Percentiles rank a stretch among this genome's conserved stretches.
phyloP scores from a whole-genome alignment of 768 basidiomycete genomes.

The Suillus americanus region DNA sequence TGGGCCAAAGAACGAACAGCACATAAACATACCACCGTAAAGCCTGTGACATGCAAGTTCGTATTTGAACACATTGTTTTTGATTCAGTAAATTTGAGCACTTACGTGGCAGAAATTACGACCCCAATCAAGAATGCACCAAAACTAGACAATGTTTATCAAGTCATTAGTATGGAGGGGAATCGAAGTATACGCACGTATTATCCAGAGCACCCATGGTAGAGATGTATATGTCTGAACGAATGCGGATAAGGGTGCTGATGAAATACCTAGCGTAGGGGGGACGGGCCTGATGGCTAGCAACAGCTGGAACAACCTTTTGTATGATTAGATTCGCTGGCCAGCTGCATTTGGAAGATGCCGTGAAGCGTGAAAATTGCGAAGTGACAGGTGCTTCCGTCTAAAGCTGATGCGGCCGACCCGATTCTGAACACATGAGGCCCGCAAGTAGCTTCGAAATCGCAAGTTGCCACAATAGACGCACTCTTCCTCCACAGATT shows the following conservation, averaged over 20 bases:
- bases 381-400: constrained; percentile 6
- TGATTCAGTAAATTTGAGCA: constrained; percentile 8
- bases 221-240: not conserved
- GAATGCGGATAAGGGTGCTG: not conserved
- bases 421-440: constrained; percentile 4
- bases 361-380: not conserved
- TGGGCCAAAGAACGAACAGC: not conserved
- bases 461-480: not conserved
- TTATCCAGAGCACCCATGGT: constrained; percentile 28
- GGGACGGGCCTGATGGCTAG: not conserved
- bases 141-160: constrained; percentile 32
- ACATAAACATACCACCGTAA: constrained; percentile 44
- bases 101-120: constrained; percentile 48
- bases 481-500: not conserved
- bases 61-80: not conserved
- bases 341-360: not conserved
- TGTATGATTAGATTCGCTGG: constrained; percentile 5
- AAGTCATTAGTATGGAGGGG: not conserved
- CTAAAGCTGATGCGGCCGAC: not conserved
- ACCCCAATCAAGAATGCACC: constrained; percentile 54
- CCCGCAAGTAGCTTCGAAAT: not conserved
- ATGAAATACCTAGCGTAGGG: not conserved
- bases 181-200: constrained; percentile 28
- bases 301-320: not conserved
- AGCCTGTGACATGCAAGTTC: constrained; percentile 32